Conservation (phyloP, 1,284 basidiomycete species). For the Xanthoconium separans region DNA sequence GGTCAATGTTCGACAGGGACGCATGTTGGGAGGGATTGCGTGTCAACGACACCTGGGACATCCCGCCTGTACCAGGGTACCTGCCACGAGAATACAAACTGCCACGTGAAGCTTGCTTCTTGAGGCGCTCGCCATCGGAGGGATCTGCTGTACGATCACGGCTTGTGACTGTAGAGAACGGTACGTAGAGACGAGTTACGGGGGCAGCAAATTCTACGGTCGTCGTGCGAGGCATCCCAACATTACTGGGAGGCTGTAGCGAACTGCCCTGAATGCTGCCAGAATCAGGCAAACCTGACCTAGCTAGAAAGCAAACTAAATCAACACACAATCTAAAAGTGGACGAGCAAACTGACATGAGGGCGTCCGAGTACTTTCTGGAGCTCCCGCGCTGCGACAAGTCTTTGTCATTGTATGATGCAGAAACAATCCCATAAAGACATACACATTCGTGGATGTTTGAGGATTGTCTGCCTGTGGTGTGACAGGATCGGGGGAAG, state of each 20-base stretch:
- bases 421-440: not conserved
- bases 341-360: conserved; percentile 13
- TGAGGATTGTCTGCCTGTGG: conserved; percentile 7
- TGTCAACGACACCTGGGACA: conserved; percentile 14
- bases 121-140: conserved; percentile 2
- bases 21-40: conserved; percentile 15
- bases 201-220: conserved; percentile 52
- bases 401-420: conserved; percentile 10
- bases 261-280: conserved; percentile 28
- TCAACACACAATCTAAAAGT: not conserved
- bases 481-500: not conserved
- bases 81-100: conserved; percentile 14
- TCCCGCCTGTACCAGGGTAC: conserved; percentile 8
- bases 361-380: conserved; percentile 16
- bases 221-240: conserved; percentile 44
- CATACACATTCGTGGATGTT: conserved; percentile 10
- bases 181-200: conserved; percentile 21
- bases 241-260: conserved; percentile 2
- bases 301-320: conserved; percentile 1
- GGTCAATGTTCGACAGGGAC: conserved; percentile 25
- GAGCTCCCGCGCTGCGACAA: conserved; percentile 39
- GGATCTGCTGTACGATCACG: not conserved
- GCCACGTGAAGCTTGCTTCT: conserved; percentile 7
- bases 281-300: conserved; percentile 35
- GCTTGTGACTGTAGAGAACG: conserved; percentile 11